phyloP scores from a whole-genome alignment of 1,284 basidiomycete species.

The Boletus sp. region DNA sequence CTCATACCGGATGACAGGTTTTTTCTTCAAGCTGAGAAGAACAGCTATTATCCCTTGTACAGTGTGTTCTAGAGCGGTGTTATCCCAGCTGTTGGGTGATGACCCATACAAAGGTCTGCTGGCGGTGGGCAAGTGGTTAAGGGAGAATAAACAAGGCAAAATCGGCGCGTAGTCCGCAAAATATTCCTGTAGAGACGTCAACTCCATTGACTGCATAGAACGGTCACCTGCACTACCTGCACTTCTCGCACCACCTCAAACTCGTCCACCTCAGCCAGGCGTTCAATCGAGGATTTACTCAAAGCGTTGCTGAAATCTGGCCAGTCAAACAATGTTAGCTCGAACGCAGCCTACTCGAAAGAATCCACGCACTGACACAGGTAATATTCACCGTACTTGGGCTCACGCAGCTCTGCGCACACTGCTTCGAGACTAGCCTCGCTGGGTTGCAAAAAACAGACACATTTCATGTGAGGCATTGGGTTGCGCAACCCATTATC shows the following conservation, averaged over 20 bases:
- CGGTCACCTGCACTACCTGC: slow-evolving; percentile 53
- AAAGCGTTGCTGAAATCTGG: slow-evolving; percentile 94
- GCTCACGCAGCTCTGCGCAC: slow-evolving; percentile 80
- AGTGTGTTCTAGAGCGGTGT: slow-evolving; percentile 72
- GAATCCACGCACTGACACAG: slow-evolving; percentile 85
- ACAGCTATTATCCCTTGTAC: slow-evolving; percentile 85
- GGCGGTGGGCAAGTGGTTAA: slow-evolving; percentile 72
- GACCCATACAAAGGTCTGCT: slow-evolving; percentile 65
- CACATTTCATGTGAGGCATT: slow-evolving; percentile 95
- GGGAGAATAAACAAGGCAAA: slow-evolving; percentile 83
- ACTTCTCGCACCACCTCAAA: slow-evolving; percentile 96
- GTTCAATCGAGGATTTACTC: slow-evolving; percentile 88
- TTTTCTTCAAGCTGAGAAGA: slow-evolving; percentile 93
- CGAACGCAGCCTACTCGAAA: slow-evolving; percentile 13
- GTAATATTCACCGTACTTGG: slow-evolving; percentile 96
- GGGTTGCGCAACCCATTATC: slow-evolving; percentile 87
- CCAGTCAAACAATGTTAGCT: slow-evolving; percentile 19
- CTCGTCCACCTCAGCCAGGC: slow-evolving; percentile 91
- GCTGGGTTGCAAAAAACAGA: slow-evolving; percentile 86
- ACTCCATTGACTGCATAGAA: not conserved
- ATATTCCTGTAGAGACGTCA: slow-evolving; percentile 64
- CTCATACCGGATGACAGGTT: slow-evolving; percentile 92
- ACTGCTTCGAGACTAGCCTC: slow-evolving; percentile 80
- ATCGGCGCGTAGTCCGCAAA: slow-evolving; percentile 93
- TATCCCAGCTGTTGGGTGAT: slow-evolving; percentile 65